Base-by-base conservation (phyloP, 75 land plant species). In the Pinus tabuliformis region DNA sequence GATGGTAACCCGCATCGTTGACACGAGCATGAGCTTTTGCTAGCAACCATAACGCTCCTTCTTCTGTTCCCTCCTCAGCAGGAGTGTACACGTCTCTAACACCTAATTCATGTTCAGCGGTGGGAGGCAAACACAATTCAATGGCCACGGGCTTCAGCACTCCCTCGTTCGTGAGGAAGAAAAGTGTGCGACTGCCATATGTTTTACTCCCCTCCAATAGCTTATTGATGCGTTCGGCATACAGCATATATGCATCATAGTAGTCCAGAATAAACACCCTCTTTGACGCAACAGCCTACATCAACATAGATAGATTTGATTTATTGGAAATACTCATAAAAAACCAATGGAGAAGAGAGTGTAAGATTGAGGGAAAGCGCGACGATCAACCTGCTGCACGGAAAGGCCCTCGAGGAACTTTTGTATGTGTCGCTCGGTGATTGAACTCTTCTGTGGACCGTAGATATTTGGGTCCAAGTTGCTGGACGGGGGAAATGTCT, bases 401-500 rank as follows among this genome's bases (percentile, higher is more conserved):
- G 92, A 61, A 73, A 92, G 58, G 30, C 97, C 97, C 66, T 94
- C 78, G 33, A 94, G 83, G 9, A 82, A 76, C 18, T 81, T 81
- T 22, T 76, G 57, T 37, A 94, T 83, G 78, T 90, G 89, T 17
- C 84, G 90, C 58, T 87, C 89, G 30, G 73, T 90, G 68, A 94
- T 81, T 6, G 89, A 86, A 2, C 95, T 92, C 36, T 85, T 86
- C 15, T 63, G 86, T 24, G 89, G 84, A 24, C 97, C 97, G 60
- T 86, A 89, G 22, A 84, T 26, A 15, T 82, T 79, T 7, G 87
- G 88, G 73, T 93, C 96, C 49, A 94, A 83, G 4, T 75, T 81
- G 82, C 95, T 94, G 6, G 73, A 65, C 0, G 89, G 91, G n/a
- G 97, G 97, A 77, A 94, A 94, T 17, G 12, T 80, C 90, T 89